Evolutionary conservation across 2,329 filamentous ascomycete species (phyloP), one percentile per base, ranked within the genome.

Genomic region (Beauveria bassiana): DNA sequence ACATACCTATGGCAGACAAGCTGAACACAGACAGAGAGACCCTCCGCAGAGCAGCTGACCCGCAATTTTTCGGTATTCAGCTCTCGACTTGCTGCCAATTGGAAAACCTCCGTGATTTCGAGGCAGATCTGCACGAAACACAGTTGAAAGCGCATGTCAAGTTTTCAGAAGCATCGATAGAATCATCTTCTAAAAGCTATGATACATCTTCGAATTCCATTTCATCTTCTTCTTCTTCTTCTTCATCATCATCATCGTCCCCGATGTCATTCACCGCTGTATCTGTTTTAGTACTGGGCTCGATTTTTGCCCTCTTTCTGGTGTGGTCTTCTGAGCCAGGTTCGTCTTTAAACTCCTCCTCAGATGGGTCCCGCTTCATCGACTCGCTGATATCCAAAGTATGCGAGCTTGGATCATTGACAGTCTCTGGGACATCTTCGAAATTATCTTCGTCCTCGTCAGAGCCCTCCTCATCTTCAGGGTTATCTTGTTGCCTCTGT

Each of bases 271-370:
- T 80, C 26, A 79, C 79, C 46, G 80, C 79, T 40, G 67, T 70
- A 28, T 78, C 77, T 31, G 78, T 78, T 42, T 80, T 78, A n/a
- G 76, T 73, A 31, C 76, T 75, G 14, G 73, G 68, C 59, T 87
- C 85, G 20, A 87, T 70, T 71, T 86, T 87, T 50, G 84, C 78
- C 64, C 82, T 82, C 75, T 90, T 90, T 10, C 78, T 73, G 14
- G 81, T 77, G 45, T 77, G 72, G 24, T 76, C 77, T 62, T 81
- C 81, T 1, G 70, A 66, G 46, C 67, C 70, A 20, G 69, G 70
- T 49, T 56, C 68, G 53, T 67, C 66, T 46, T 64, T 65, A 10
- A 65, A 67, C 9, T 66, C 59, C 18, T 68, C 69, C 24, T 67
- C 68, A 2, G 71, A 71, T 8, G 69, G 63, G 26, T 75, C 75